Base-by-base conservation (phyloP, 2,329 filamentous ascomycete genomes). In the Pseudogymnoascus pannorum region DNA sequence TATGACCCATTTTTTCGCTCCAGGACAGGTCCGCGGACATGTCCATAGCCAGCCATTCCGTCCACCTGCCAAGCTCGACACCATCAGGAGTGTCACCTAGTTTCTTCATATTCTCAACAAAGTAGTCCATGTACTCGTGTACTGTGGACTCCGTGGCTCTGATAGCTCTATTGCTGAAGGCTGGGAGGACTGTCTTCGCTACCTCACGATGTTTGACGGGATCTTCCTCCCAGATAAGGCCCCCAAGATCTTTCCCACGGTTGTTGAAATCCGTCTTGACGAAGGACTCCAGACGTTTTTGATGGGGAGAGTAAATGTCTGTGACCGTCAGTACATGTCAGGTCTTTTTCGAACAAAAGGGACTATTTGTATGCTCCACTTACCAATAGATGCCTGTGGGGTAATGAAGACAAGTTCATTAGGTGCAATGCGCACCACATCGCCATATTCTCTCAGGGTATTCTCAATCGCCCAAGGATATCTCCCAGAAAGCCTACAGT, bases 61-160 rank as follows among this genome's bases (percentile, higher is more conserved):
- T n/a, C n/a, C n/a, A n/a, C n/a, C n/a, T n/a, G n/a, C n/a, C n/a
- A n/a, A n/a, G n/a, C n/a, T n/a, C n/a, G n/a, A n/a, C n/a, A n/a
- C n/a, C n/a, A n/a, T n/a, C n/a, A n/a, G n/a, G n/a, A n/a, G n/a
- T n/a, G n/a, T n/a, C n/a, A n/a, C n/a, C n/a, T n/a, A n/a, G n/a
- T n/a, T n/a, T n/a, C n/a, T n/a, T n/a, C n/a, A n/a, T n/a, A n/a
- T n/a, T n/a, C n/a, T n/a, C n/a, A n/a, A n/a, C n/a, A 44, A 70
- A 64, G 3, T 65, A 62, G 48, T 67, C 63, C 8, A 68, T 57
- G 48, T 69, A 69, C 11, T 57, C 22, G 20, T 59, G 44, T 58
- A 69, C 65, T 57, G 68, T 60, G 9, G 62, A 61, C 40, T 70
- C 65, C 20, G 69, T 67, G 2, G 63, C 66, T 16, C 51, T 58